Evolutionary conservation across 2,329 filamentous ascomycete species (phyloP).

Genomic region (Zymoseptoria crescenta): DNA sequence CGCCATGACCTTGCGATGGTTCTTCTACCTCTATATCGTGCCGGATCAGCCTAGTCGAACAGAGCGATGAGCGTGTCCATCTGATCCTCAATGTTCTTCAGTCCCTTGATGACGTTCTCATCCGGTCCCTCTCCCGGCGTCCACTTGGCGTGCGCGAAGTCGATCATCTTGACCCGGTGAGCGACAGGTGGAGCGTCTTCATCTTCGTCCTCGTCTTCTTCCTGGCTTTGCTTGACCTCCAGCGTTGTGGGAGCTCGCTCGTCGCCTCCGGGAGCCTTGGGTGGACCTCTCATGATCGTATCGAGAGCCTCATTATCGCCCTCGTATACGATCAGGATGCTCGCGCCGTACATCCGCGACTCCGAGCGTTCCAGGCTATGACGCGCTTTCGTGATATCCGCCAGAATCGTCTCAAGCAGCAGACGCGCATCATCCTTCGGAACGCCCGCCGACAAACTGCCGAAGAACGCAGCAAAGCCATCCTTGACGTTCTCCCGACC

Average conservation of each 20-base stretch:
- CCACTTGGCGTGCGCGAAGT: constrained; percentile 91
- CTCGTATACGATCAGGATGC: constrained; percentile 59
- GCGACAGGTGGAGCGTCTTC: constrained; percentile 53
- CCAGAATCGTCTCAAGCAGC: constrained; percentile 37
- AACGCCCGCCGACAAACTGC: constrained; percentile 33
- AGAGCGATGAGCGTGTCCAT: constrained; percentile 25
- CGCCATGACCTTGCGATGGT: neutral
- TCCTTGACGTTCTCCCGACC: constrained; percentile 47
- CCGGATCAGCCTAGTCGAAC: constrained; percentile 13
- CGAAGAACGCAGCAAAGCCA: constrained; percentile 52
- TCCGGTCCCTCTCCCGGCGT: constrained; percentile 75
- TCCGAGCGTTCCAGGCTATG: constrained; percentile 54
- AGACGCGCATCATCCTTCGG: constrained; percentile 31
- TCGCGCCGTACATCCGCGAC: constrained; percentile 60
- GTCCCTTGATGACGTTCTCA: constrained; percentile 73
- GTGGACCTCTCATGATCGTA: constrained; percentile 38
- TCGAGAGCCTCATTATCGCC: constrained; percentile 51
- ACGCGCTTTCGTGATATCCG: constrained; percentile 35
- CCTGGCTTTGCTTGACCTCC: constrained; percentile 30
- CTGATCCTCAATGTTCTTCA: constrained; percentile 36
- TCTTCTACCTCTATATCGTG: neutral
- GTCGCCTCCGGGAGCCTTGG: constrained; percentile 19
- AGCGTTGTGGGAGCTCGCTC: constrained; percentile 25
- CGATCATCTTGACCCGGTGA: constrained; percentile 78
- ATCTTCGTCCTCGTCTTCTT: constrained; percentile 49